Evolutionary conservation across 805 yeast species (phyloP).

Genomic region (baker's yeast (Saccharomyces cerevisiae)): DNA sequence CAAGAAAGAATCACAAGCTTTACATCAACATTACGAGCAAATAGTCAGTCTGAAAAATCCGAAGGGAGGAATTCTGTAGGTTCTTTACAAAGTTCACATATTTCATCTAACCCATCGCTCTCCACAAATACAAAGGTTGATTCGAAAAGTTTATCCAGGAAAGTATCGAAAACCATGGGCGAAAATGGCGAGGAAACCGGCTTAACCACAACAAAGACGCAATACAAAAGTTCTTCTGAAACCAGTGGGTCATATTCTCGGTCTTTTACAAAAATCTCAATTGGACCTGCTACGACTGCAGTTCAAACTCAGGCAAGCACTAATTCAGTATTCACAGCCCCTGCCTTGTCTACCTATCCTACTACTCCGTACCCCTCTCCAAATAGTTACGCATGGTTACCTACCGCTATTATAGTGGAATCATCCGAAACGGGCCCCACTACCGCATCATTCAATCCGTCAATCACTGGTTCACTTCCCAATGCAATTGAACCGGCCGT

Average conservation of each 20-base stretch:
- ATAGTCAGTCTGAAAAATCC: not conserved
- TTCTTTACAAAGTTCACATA: not conserved
- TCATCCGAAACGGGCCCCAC: slow-evolving; percentile 33
- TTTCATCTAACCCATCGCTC: not conserved
- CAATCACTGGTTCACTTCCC: slow-evolving; percentile 30
- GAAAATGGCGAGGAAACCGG: not conserved
- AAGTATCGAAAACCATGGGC: not conserved
- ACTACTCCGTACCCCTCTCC: slow-evolving; percentile 22
- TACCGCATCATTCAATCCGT: slow-evolving; percentile 36
- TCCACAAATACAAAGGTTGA: not conserved
- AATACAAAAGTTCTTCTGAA: not conserved
- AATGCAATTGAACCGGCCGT: slow-evolving; percentile 37
- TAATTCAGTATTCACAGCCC: slow-evolving; percentile 22
- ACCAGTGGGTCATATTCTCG: not conserved
- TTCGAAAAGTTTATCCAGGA: not conserved
- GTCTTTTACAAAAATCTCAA: not conserved
- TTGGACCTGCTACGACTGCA: slow-evolving; percentile 25
- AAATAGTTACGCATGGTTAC: slow-evolving; percentile 45
- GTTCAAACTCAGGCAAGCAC: slow-evolving; percentile 38
- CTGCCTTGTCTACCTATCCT: slow-evolving; percentile 18
- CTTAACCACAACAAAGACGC: not conserved
- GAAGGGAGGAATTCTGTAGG: not conserved
- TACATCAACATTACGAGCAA: not conserved
- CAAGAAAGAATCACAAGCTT: not conserved
- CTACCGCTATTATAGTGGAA: slow-evolving; percentile 72